These are phyloP conservation scores for Schizochytrium sp. DNA, from an alignment of 108 stramenopile genomes.

Conservation along the genomic window DNA sequence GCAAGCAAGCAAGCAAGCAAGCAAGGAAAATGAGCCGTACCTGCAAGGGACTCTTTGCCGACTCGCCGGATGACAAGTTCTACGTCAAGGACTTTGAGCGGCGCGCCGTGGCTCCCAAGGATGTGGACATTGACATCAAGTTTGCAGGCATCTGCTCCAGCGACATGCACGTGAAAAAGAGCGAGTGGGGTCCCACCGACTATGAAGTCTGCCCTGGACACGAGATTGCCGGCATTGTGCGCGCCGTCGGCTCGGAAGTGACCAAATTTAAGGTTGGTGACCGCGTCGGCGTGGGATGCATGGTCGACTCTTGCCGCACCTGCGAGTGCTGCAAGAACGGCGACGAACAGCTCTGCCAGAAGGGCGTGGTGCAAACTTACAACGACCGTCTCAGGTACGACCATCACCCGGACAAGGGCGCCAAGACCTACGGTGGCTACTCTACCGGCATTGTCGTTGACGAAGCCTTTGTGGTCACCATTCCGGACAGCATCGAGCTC, in stretches of 20 bases:
- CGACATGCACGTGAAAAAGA: constrained; percentile 46
- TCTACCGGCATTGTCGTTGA: constrained; percentile 35
- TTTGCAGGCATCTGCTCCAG: constrained; percentile 51
- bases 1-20: not conserved
- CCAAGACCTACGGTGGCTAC: constrained; percentile 46
- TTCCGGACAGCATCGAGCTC: constrained; percentile 38
- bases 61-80: not conserved
- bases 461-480: constrained; percentile 35
- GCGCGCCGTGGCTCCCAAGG: not conserved
- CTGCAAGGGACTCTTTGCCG: not conserved
- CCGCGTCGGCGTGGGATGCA: constrained; percentile 56
- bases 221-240: constrained; percentile 44
- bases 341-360: constrained; percentile 41
- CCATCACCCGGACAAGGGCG: not conserved
- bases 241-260: constrained; percentile 45
- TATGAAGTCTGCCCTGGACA: constrained; percentile 34
- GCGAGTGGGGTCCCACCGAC: constrained; percentile 22
- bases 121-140: constrained; percentile 43
- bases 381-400: constrained; percentile 21
- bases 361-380: constrained; percentile 21
- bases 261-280: constrained; percentile 59
- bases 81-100: constrained; percentile 8
- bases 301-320: constrained; percentile 47
- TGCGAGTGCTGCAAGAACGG: constrained; percentile 52
- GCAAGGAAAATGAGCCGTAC: not conserved